Evolutionary conservation across 495 filamentous ascomycete genomes (phyloP), one percentile per base, ranked within the genome.

Genomic region (Talaromyces thailandensis): DNA sequence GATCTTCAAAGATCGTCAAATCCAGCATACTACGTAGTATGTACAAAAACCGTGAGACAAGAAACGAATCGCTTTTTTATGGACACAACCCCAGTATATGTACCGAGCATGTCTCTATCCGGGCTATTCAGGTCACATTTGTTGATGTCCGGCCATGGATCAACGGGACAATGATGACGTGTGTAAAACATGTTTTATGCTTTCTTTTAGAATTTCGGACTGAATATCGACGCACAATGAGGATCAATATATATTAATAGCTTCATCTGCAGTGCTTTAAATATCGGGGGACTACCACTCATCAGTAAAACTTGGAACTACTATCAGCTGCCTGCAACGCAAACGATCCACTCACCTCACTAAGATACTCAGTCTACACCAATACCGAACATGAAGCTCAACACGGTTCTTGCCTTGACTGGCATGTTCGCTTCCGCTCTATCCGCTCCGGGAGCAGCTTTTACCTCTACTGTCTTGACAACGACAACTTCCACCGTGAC

Each of bases 401-500:
- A 23, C 43, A 48, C 48, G 3, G 48, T 25, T 21, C 23, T 21
- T 51, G 1, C 48, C 18, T 51, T 6, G 48, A 9, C 2, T 51
- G 48, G 23, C 12, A 25, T 53, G 5, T 6, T 53, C 50, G 23
- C 23, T 24, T 24, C 50, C 23, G 50, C 50, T 12, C 50, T 53
- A 53, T 24, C 50, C 25, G 23, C 50, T 16, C 50, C 50, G 23
- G 24, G 50, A 53, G 23, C 40, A 55, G 4, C 23, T 11, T 23
- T 55, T 8, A 62, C 58, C 5, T 28, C 24, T 6, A 35, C 25
- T 23, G 28, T 48, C 4, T 18, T 37, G 11, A 53, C 45, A 26
- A 66, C 65, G 25, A 61, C 28, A 50, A 61, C 53, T 26, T 26
- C 32, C 29, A 65, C 60, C 25, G 43, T 61, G 14, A 57, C 63